Base-by-base conservation (phyloP, 192 early-diverging fungal genomes). In the Funneliformis geosporum region DNA sequence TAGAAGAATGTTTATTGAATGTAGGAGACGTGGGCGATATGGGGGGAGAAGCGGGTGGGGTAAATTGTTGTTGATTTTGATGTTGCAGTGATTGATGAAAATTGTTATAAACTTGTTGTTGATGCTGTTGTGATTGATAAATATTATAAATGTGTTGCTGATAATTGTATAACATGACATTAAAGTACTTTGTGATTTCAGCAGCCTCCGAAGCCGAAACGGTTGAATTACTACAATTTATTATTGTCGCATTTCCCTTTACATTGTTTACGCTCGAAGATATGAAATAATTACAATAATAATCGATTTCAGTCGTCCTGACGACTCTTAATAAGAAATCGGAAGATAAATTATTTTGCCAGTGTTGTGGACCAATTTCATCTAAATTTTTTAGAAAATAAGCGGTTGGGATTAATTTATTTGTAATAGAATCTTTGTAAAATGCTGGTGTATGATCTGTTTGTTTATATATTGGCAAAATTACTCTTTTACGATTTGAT, bases 321-420 rank as follows among this genome's bases (percentile, higher is more conserved):
- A 76, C 60, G 28, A 76, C 38, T 43, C 25, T 43, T 28, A 76
- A 46, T 27, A 42, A 10, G 12, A 64, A 64, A 64, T 76, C 75
- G 2, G 75, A 38, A 0, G 75, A 11, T 6, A 5, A 0, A 7
- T 25, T 18, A 14, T 76, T 76, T 8, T 64, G 42, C 75, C 75
- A 76, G 27, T 76, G 55, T 2, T 38, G 46, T 3, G 75, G 75
- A 25, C 75, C 75, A 10, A 76, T 64, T 6, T 64, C 61, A 62
- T 76, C 75, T 23, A 76, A 40, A 42, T 76, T 65, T 16, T 64
- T 64, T 4, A 76, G 38, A 76, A 76, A 76, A 65, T 76, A 76
- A 27, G 18, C 40, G 2, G 46, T 50, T 0, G 75, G 75, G 14
- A 76, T 76, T 14, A 65, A 65, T 76, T 42, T 40, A 43, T 39